These are phyloP conservation scores for Saussurea involucrata DNA, from an alignment of 129 eudicot species.

Conservation along the genomic window DNA sequence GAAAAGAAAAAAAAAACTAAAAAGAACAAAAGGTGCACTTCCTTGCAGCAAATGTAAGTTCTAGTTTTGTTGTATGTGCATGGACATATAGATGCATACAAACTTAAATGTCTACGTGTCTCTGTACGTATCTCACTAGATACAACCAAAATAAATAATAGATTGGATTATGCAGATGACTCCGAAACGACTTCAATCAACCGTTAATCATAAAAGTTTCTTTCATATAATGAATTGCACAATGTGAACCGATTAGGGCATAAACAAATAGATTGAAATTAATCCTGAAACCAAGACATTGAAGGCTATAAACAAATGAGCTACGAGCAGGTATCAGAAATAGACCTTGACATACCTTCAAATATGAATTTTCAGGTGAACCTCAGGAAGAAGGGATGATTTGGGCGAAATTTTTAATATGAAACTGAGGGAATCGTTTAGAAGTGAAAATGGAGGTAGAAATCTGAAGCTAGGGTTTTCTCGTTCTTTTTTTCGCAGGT, in stretches of 20 bases:
- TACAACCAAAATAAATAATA: neutral
- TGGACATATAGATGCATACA: neutral
- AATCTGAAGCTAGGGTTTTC: slow-evolving; percentile 26
- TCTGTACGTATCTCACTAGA: neutral
- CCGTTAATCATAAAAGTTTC: neutral
- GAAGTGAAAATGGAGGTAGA: slow-evolving; percentile 1
- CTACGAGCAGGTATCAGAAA: neutral
- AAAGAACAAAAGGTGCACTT: neutral
- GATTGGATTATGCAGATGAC: neutral
- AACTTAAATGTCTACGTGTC: neutral
- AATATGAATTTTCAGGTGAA: neutral
- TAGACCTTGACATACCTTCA: slow-evolving; percentile 19
- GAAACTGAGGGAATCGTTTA: neutral
- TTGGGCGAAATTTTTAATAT: neutral
- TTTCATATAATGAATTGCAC: slow-evolving; percentile 10
- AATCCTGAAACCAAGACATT: neutral
- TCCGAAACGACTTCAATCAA: neutral
- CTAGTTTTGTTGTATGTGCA: slow-evolving; percentile 6
- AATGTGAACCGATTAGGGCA: slow-evolving; percentile 18
- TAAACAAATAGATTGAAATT: neutral
- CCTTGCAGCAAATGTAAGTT: neutral
- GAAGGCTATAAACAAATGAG: neutral
- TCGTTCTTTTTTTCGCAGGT: neutral
- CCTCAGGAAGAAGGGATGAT: neutral
- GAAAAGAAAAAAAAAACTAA: neutral